Evolutionary conservation across 306 rosid genomes (phyloP).

Genomic region (Vigna unguiculata): DNA sequence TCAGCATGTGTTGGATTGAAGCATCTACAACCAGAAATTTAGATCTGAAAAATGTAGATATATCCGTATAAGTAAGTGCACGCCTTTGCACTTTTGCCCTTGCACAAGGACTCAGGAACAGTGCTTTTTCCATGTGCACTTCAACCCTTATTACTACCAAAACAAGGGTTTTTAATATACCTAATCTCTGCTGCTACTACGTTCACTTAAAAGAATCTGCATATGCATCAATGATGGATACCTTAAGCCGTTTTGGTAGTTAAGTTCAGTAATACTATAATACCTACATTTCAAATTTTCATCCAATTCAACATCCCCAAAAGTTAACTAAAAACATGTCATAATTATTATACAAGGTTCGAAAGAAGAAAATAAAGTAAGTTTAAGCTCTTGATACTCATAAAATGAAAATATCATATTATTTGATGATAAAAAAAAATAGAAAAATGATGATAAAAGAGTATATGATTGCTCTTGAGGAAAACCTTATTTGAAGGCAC

Average conservation of each 20-base stretch:
- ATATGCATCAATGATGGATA: slow-evolving; percentile 6
- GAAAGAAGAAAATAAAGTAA: no score
- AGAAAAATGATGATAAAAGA: no score
- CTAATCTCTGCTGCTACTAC: not conserved
- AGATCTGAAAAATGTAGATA: not conserved
- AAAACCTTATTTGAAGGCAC: not conserved
- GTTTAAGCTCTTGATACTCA: not conserved
- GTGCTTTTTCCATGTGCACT: slow-evolving; percentile 39
- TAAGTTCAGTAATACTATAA: not conserved
- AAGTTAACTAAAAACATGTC: not conserved
- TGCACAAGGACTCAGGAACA: not conserved
- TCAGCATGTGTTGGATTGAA: slow-evolving; percentile 7
- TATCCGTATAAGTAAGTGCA: not conserved
- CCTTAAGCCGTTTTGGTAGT: slow-evolving; percentile 3
- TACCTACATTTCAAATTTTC: slow-evolving; percentile 2
- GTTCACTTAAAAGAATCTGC: slow-evolving; percentile 6
- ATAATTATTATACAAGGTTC: not conserved
- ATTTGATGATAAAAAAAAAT: not conserved
- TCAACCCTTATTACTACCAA: slow-evolving; percentile 11
- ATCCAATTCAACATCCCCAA: slow-evolving; percentile 8
- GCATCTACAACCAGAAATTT: not conserved
- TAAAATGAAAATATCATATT: not conserved
- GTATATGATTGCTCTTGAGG: not conserved
- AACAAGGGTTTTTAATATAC: not conserved
- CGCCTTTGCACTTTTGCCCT: slow-evolving; percentile 22